Base-by-base conservation (phyloP, 2,329 filamentous ascomycete species). In the Scedosporium apiospermum region DNA sequence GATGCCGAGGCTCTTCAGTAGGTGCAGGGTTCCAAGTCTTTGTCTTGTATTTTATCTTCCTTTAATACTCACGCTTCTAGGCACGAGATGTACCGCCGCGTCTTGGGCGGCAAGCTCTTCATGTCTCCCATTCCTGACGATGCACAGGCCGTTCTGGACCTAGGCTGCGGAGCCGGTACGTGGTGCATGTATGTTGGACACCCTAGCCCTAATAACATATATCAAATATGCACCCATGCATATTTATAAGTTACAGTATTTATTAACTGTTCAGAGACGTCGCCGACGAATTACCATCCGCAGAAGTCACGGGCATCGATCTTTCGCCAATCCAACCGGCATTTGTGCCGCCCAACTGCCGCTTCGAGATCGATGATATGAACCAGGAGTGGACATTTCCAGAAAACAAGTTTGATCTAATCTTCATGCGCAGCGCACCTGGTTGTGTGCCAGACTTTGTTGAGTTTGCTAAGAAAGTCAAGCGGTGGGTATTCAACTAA, bases 351-450 rank as follows among this genome's bases (percentile, higher is more conserved):
- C 77, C 78, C 16, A 88, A 88, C 67, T 83, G 86, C 61, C 79
- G 81, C 64, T 89, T 88, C 63, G 78, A 86, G 62, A 79, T 88
- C 46, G 86, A 88, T 69, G 85, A 89, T 65, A 79, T 83, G 41
- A 82, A 83, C 65, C 76, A 71, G 18, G 69, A 74, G 6, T 79
- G 76, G 76, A 82, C 74, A 69, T 83, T 74, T 41, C 74, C 78
- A 0, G 68, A 74, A 0, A 67, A 77, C 61, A 69, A 76, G 60
- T 85, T 86, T 65, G 84, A 88, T 71, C 83, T 80, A 65, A 78
- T 88, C 55, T 85, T 87, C 69, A 77, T 80, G 1, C 80, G 82
- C 27, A 75, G 80, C 63, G 73, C 86, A 68, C 73, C 77, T 0
- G 84, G 84, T 12, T 78, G 77, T 57, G 77, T 86, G 58, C 70